Percentiles rank a stretch among this genome's conserved stretches.
These are phyloP conservation scores for Pichia cephalocereana DNA, from an alignment of 805 yeast genomes.

Conservation along the genomic window DNA sequence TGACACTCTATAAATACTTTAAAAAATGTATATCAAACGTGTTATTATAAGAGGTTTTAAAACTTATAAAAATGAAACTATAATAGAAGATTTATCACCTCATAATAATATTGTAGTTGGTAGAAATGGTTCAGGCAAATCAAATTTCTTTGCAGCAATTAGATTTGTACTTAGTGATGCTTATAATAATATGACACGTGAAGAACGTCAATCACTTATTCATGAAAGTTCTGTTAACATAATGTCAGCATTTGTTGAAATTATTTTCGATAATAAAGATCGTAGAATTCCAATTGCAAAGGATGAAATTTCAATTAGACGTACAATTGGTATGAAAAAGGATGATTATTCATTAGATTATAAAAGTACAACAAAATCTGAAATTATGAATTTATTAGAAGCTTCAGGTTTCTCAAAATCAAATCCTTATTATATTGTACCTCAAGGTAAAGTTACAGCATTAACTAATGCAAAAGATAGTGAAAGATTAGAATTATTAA, in stretches of 20 bases:
- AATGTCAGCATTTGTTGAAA: slow-evolving; percentile 88
- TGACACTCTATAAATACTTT: no score
- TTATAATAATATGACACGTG: slow-evolving; percentile 72
- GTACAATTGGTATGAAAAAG: slow-evolving; percentile 89
- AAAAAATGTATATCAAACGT: slow-evolving; percentile 14
- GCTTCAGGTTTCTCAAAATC: slow-evolving; percentile 87
- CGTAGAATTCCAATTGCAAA: slow-evolving; percentile 62
- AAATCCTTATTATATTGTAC: slow-evolving; percentile 93
- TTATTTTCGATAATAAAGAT: slow-evolving; percentile 74
- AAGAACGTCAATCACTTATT: slow-evolving; percentile 77
- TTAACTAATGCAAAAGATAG: slow-evolving; percentile 83
- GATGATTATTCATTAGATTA: slow-evolving; percentile 86
- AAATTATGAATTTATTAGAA: slow-evolving; percentile 72
- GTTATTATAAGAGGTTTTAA: slow-evolving; percentile 88
- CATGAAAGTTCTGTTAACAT: slow-evolving; percentile 89
- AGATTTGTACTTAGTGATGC: slow-evolving; percentile 89
- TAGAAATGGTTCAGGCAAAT: slow-evolving; percentile 93
- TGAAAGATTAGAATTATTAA: slow-evolving; percentile 68
- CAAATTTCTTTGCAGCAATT: slow-evolving; percentile 91
- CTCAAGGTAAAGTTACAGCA: slow-evolving; percentile 87
- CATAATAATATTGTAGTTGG: slow-evolving; percentile 84
- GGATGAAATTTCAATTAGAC: slow-evolving; percentile 62
- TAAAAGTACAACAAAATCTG: slow-evolving; percentile 68
- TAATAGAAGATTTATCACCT: slow-evolving; percentile 68
- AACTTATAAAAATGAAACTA: slow-evolving; percentile 79